phyloP scores from a whole-genome alignment of 2,329 filamentous ascomycete genomes.

The Colletotrichum tanaceti region DNA sequence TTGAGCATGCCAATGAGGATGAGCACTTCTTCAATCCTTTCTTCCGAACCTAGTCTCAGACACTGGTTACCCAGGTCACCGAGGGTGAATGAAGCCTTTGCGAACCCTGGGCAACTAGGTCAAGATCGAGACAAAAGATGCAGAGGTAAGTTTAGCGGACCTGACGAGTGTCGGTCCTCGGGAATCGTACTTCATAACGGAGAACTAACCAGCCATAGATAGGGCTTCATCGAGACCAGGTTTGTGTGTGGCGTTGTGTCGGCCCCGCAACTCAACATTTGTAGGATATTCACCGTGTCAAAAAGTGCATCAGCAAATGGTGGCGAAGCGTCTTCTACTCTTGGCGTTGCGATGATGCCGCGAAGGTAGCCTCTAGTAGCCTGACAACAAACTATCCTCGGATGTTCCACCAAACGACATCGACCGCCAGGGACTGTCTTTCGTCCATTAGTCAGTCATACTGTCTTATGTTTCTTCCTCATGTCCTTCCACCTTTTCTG shows the following conservation, averaged over 20 bases:
- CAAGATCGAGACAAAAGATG: neutral
- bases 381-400: too few relatives aligned
- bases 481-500: neutral
- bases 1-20: neutral
- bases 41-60: neutral
- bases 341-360: neutral
- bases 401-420: too few relatives aligned
- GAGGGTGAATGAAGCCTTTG: neutral
- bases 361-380: neutral
- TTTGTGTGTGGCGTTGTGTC: slow-evolving; percentile 6
- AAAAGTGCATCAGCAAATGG: neutral
- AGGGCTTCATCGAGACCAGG: neutral
- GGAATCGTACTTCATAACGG: neutral
- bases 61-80: neutral
- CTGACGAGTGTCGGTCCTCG: neutral
- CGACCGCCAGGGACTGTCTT: neutral
- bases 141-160: neutral
- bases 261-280: neutral
- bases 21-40: neutral
- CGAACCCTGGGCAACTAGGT: neutral
- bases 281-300: neutral
- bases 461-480: neutral
- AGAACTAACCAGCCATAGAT: neutral
- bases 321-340: slow-evolving; percentile 1
- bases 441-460: too few relatives aligned